Evolutionary conservation across 2,329 filamentous ascomycete genomes (phyloP).

Genomic region (Lasiodiplodia sp.): DNA sequence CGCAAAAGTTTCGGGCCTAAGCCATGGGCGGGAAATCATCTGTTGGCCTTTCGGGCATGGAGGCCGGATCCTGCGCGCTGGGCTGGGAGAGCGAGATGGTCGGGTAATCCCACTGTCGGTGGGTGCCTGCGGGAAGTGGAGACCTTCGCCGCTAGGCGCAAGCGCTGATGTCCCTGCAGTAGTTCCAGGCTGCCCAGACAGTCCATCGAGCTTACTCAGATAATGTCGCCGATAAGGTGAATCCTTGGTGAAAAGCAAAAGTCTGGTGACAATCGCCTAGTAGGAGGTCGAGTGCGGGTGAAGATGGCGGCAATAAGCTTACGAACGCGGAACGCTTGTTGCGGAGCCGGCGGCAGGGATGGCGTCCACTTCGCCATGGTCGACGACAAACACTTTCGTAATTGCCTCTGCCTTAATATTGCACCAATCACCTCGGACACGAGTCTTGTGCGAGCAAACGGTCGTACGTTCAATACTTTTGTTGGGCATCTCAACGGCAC

Average conservation of each 20-base stretch:
- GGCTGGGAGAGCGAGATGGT: slow-evolving; percentile 6
- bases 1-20: slow-evolving; percentile 25
- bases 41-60: slow-evolving; percentile 4
- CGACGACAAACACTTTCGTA: slow-evolving; percentile 27
- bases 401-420: slow-evolving; percentile 26
- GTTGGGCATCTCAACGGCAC: slow-evolving; percentile 17
- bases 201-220: background rate
- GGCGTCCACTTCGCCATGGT: slow-evolving; percentile 1
- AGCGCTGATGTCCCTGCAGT: slow-evolving; percentile 18
- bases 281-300: background rate
- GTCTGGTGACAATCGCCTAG: background rate
- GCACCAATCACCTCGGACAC: slow-evolving; percentile 26
- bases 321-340: slow-evolving; percentile 6
- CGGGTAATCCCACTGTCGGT: slow-evolving; percentile 16
- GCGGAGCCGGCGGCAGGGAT: slow-evolving; percentile 20
- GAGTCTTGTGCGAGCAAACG: slow-evolving; percentile 17
- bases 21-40: slow-evolving; percentile 10
- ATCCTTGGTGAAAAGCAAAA: slow-evolving; percentile 10
- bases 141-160: slow-evolving; percentile 7
- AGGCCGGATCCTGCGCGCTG: slow-evolving; percentile 15
- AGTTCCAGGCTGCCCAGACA: slow-evolving; percentile 4
- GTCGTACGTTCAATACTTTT: slow-evolving; percentile 16
- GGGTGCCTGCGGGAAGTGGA: slow-evolving; percentile 24
- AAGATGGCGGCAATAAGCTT: slow-evolving; percentile 22
- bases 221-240: slow-evolving; percentile 27